Conservation (phyloP, 768 basidiomycete species). For the Rhodocollybia butyracea region DNA sequence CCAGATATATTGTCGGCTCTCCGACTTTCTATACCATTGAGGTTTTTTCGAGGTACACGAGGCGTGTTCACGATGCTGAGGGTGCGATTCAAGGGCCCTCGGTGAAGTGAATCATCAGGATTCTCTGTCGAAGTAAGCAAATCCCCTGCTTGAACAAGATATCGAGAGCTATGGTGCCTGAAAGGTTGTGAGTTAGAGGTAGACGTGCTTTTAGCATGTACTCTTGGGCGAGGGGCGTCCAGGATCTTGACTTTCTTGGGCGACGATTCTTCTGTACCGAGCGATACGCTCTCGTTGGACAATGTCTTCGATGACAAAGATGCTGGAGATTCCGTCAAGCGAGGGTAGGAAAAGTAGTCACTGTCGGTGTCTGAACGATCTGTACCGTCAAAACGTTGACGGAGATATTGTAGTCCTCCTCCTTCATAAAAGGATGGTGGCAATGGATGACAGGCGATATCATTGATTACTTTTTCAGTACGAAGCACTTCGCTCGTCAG, state of each 20-base stretch:
- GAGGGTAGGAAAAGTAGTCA: constrained; percentile 49
- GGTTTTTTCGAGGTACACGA: constrained; percentile 29
- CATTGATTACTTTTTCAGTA: constrained; percentile 96
- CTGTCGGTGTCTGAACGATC: constrained; percentile 47
- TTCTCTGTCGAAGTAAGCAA: constrained; percentile 58
- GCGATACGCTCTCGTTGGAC: not conserved
- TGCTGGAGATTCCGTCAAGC: constrained; percentile 24
- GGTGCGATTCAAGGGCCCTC: constrained; percentile 36
- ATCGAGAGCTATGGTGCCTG: constrained; percentile 35
- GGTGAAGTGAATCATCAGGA: constrained; percentile 41
- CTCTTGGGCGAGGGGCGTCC: not conserved
- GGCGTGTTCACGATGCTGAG: constrained; percentile 53
- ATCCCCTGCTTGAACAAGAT: constrained; percentile 75
- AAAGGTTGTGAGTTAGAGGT: constrained; percentile 9
- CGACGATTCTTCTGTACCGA: constrained; percentile 12
- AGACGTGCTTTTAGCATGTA: constrained; percentile 7
- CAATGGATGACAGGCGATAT: constrained; percentile 93
- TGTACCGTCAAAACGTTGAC: constrained; percentile 82
- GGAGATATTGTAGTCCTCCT: constrained; percentile 84
- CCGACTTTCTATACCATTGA: constrained; percentile 23
- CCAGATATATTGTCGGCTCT: constrained; percentile 29
- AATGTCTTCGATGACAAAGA: constrained; percentile 23
- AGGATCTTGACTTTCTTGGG: constrained; percentile 15
- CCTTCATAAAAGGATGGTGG: constrained; percentile 89
- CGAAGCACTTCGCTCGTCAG: constrained; percentile 92